These are phyloP conservation scores for Malassezia restricta DNA, from an alignment of 1,284 basidiomycete genomes.

Conservation along the genomic window DNA sequence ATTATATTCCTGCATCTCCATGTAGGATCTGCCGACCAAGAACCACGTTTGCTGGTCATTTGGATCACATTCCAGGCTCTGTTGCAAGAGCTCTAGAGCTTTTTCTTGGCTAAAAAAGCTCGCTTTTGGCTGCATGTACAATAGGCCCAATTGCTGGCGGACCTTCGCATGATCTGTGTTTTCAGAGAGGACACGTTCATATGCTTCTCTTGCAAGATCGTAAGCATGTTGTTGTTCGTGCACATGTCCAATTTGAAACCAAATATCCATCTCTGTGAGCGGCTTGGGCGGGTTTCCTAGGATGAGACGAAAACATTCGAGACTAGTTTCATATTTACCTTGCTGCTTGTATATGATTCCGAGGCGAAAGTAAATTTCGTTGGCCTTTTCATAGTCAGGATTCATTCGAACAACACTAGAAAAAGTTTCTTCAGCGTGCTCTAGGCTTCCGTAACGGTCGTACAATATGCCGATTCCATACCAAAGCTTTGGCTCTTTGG, in stretches of 20 bases:
- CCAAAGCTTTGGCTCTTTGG: slow-evolving; percentile 98
- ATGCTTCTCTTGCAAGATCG: slow-evolving; percentile 79
- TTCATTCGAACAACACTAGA: slow-evolving; percentile 93
- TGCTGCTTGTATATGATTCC: slow-evolving; percentile 99
- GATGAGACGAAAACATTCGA: slow-evolving; percentile 68
- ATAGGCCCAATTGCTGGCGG: slow-evolving; percentile 90
- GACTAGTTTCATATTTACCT: slow-evolving; percentile 58
- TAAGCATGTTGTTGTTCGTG: slow-evolving; percentile 95
- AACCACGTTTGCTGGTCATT: slow-evolving; percentile 97
- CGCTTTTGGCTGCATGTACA: slow-evolving; percentile 88
- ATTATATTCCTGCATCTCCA: slow-evolving; percentile 98
- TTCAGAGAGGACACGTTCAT: slow-evolving; percentile 85
- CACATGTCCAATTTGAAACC: slow-evolving; percentile 99
- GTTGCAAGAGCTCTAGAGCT: slow-evolving; percentile 83
- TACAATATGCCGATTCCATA: slow-evolving; percentile 98
- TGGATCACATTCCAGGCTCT: slow-evolving; percentile 65
- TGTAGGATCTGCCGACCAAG: slow-evolving; percentile 89
- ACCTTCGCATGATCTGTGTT: slow-evolving; percentile 93
- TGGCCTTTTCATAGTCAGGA: slow-evolving; percentile 95
- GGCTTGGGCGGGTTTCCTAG: slow-evolving; percentile 87
- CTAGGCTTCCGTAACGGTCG: slow-evolving; percentile 91
- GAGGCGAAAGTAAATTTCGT: slow-evolving; percentile 93
- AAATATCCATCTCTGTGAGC: slow-evolving; percentile 91
- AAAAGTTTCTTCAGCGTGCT: slow-evolving; percentile 97
- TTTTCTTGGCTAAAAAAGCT: slow-evolving; percentile 89